Conservation (phyloP, 106 monocot genomes). For the Xerophyta viscosa region DNA sequence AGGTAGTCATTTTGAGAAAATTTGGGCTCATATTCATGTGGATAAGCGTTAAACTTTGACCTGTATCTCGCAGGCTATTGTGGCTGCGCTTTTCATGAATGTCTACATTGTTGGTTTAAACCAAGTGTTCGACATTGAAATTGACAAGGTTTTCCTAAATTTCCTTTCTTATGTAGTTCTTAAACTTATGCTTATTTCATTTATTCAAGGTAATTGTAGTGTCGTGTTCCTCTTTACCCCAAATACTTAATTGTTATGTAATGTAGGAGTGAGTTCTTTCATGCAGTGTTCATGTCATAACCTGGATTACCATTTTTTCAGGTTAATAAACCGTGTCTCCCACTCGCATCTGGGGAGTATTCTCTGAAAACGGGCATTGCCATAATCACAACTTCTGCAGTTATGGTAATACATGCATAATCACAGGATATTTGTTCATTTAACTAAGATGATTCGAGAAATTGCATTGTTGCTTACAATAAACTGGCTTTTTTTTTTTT, state of each 20-base stretch:
- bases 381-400: conserved; percentile 54
- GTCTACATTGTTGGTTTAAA: conserved; percentile 98
- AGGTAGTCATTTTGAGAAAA: conserved; percentile 38
- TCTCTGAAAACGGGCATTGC: conserved; percentile 51
- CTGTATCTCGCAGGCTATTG: conserved; percentile 50
- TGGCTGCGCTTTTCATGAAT: conserved; percentile 95
- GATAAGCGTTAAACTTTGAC: too few species aligned
- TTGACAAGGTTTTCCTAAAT: conserved; percentile 72
- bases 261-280: too few species aligned
- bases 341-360: conserved; percentile 93
- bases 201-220: too few species aligned
- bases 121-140: conserved; percentile 92
- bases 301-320: conserved; percentile 28
- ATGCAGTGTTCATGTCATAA: too few species aligned
- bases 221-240: too few species aligned
- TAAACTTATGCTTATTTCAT: background rate
- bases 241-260: too few species aligned
- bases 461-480: too few species aligned
- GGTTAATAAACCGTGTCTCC: conserved; percentile 93
- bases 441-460: too few species aligned
- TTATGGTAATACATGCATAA: conserved; percentile 74
- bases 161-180: background rate
- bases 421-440: too few species aligned
- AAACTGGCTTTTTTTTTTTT: too few species aligned
- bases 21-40: too few species aligned